Percentiles rank a stretch among this genome's conserved stretches.
phyloP scores from a whole-genome alignment of 768 basidiomycete species.

The Russula olivacea region DNA sequence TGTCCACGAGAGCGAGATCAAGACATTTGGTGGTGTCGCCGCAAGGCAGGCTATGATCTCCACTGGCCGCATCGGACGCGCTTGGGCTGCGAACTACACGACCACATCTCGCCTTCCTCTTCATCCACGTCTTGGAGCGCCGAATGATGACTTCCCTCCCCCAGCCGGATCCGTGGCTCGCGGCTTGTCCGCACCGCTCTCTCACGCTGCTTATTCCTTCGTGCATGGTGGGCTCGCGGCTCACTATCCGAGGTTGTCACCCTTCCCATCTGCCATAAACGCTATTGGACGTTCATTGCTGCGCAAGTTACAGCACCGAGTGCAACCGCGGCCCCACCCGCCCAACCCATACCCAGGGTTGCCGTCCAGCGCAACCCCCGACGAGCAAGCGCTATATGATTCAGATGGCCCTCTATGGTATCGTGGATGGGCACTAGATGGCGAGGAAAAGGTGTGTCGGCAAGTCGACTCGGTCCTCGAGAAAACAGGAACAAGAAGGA shows the following conservation, averaged over 20 bases:
- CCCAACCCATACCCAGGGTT: conserved; percentile 69
- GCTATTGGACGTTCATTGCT: conserved; percentile 64
- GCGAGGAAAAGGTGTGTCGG: conserved; percentile 61
- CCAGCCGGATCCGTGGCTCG: conserved; percentile 38
- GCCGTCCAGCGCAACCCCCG: conserved; percentile 55
- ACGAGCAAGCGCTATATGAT: conserved; percentile 68
- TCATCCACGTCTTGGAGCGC: conserved; percentile 60
- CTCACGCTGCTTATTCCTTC: conserved; percentile 81
- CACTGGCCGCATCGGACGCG: conserved; percentile 67
- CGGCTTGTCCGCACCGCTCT: conserved; percentile 40
- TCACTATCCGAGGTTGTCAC: conserved; percentile 63
- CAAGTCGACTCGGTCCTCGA: conserved; percentile 65
- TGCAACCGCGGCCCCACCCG: conserved; percentile 72
- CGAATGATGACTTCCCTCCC: conserved; percentile 47
- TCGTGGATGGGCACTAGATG: conserved; percentile 81
- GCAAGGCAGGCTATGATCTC: conserved; percentile 69
- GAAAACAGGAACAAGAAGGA: conserved; percentile 73
- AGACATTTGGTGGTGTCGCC: conserved; percentile 69
- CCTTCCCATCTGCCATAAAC: conserved; percentile 85
- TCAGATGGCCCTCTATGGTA: conserved; percentile 90
- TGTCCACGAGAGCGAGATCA: conserved; percentile 74
- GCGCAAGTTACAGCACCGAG: conserved; percentile 59
- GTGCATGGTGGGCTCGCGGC: conserved; percentile 90
- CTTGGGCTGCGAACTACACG: conserved; percentile 85
- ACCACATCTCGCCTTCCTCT: conserved; percentile 76